phyloP scores from a whole-genome alignment of 139 green algal genomes.

The Zygnema cylindricum region DNA sequence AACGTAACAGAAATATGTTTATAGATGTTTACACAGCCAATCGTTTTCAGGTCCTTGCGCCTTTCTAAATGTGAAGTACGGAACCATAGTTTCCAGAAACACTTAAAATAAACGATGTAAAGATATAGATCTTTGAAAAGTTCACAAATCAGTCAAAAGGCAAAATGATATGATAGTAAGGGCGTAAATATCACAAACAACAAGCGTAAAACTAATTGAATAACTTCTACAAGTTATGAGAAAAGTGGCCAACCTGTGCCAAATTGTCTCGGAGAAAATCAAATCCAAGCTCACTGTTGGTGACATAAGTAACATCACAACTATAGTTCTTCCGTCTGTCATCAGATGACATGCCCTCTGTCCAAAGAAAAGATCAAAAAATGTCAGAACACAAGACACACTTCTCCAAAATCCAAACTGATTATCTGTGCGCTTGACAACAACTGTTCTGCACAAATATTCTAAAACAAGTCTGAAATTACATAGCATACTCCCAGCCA shows the following conservation, averaged over 20 bases:
- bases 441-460: too few relatives aligned
- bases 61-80: too few relatives aligned
- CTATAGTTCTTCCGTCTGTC: conserved; percentile 80
- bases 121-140: background rate
- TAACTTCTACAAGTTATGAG: conserved; percentile 6
- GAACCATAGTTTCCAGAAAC: background rate
- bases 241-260: too few relatives aligned
- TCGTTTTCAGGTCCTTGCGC: too few relatives aligned
- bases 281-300: conserved; percentile 97
- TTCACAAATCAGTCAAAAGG: background rate
- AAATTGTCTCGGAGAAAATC: conserved; percentile 98
- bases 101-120: background rate
- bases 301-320: conserved; percentile 96
- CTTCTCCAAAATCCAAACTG: too few relatives aligned
- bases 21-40: background rate
- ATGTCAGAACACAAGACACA: too few relatives aligned
- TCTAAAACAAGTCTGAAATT: too few relatives aligned
- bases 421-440: too few relatives aligned
- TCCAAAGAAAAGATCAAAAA: background rate
- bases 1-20: too few relatives aligned
- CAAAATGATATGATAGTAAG: background rate
- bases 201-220: background rate
- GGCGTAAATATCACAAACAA: background rate
- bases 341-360: conserved; percentile 73
- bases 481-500: too few relatives aligned